Evolutionary conservation across 345 rosid genomes (phyloP).

Genomic region (Toxicodendron radicans): DNA sequence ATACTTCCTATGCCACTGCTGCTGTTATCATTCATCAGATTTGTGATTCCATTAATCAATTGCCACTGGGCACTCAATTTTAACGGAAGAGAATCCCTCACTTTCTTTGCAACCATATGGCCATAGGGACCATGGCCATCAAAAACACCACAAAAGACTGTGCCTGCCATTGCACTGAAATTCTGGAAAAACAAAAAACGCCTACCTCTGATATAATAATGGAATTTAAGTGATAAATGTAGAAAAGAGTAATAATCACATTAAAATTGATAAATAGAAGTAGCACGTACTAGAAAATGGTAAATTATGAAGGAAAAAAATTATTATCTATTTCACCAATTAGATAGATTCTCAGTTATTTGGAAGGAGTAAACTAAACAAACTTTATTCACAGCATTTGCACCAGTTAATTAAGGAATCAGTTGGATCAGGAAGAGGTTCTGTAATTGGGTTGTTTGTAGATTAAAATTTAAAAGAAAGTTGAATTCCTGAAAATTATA

Average conservation of each 20-base stretch:
- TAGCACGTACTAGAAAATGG: no score
- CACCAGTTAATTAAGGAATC: no score
- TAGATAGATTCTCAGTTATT: no score
- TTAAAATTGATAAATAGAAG: neutral
- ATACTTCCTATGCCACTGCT: constrained; percentile 46
- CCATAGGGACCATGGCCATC: constrained; percentile 99
- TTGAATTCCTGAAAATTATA: no score
- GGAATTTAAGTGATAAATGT: no score
- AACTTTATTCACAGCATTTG: no score
- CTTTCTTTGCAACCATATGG: constrained; percentile 95
- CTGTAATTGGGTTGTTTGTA: no score
- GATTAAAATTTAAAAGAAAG: no score
- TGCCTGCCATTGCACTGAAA: constrained; percentile 77
- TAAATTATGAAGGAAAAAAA: neutral
- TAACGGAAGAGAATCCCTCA: constrained; percentile 88
- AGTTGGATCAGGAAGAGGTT: no score
- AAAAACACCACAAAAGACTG: constrained; percentile 92
- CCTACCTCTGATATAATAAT: no score
- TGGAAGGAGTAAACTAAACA: no score
- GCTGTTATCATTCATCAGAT: constrained; percentile 37
- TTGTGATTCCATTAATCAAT: constrained; percentile 53
- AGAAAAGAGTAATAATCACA: constrained; percentile 1
- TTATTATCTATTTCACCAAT: no score
- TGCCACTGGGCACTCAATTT: constrained; percentile 83
- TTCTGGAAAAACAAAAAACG: constrained; percentile 44